Conservation (phyloP, 1,139 yeast genomes). For the Taphrina wiesneri region DNA sequence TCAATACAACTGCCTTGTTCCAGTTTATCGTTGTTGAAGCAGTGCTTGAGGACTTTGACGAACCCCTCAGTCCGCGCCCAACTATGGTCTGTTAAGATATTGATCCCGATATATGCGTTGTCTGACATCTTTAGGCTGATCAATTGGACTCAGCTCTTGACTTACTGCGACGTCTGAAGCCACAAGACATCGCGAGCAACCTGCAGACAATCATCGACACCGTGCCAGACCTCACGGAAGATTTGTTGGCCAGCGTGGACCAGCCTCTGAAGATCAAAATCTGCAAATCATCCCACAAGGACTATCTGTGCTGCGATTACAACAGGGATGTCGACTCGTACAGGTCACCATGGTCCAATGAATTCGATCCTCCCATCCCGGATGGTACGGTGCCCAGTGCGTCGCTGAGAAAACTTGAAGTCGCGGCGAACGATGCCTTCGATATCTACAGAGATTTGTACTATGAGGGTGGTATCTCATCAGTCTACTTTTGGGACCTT, state of each 20-base stretch:
- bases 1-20: neutral
- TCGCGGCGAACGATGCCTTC: constrained; percentile 83
- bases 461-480: constrained; percentile 88
- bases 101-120: neutral
- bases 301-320: constrained; percentile 84
- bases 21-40: neutral
- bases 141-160: constrained; percentile 85
- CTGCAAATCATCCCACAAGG: constrained; percentile 64
- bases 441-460: constrained; percentile 90
- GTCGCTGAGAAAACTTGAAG: constrained; percentile 69
- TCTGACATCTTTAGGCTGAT: constrained; percentile 50
- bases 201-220: constrained; percentile 69
- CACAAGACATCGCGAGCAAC: constrained; percentile 64
- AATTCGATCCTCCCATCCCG: constrained; percentile 65
- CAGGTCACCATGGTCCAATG: constrained; percentile 89
- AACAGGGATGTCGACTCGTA: constrained; percentile 92
- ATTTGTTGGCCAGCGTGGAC: constrained; percentile 81
- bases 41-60: neutral
- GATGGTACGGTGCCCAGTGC: constrained; percentile 74
- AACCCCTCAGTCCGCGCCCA: no score
- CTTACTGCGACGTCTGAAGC: constrained; percentile 80
- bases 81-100: neutral
- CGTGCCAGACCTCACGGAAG: constrained; percentile 84
- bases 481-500: constrained; percentile 91
- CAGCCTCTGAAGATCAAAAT: constrained; percentile 67